These are phyloP conservation scores for Maudiozyma saulgeensis DNA, from an alignment of 805 yeast genomes.

Conservation along the genomic window DNA sequence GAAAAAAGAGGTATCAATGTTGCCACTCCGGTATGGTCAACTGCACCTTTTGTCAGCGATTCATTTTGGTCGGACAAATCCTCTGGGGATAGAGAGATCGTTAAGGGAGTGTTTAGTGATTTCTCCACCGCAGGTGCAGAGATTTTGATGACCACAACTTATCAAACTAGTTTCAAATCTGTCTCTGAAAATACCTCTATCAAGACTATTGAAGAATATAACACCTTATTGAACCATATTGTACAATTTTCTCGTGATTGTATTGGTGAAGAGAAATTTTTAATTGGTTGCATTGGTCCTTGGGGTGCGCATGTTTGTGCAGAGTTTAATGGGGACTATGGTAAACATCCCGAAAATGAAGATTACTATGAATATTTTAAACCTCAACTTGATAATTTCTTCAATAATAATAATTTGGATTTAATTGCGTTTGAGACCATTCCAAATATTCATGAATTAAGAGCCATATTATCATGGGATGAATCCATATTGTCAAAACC, in stretches of 20 bases:
- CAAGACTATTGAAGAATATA: constrained; percentile 14
- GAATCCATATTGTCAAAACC: constrained; percentile 30
- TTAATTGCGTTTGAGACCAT: constrained; percentile 63
- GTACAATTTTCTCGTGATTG: constrained; percentile 15
- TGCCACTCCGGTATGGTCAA: constrained; percentile 54
- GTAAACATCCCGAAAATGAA: constrained; percentile 16
- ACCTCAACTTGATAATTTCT: constrained; percentile 40
- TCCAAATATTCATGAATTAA: constrained; percentile 51
- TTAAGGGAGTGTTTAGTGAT: constrained; percentile 40
- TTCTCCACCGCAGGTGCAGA: constrained; percentile 49
- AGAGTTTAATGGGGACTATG: constrained; percentile 67
- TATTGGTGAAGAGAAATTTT: constrained; percentile 16
- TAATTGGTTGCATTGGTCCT: constrained; percentile 61
- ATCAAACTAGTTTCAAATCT: constrained; percentile 43
- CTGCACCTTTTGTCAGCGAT: constrained; percentile 35
- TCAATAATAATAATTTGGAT: constrained; percentile 39
- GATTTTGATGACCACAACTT: constrained; percentile 46
- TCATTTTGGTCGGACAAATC: constrained; percentile 16
- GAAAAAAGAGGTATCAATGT: constrained; percentile 40
- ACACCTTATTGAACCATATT: constrained; percentile 15
- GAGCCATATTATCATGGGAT: constrained; percentile 37
- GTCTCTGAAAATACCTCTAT: constrained; percentile 29
- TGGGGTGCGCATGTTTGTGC: constrained; percentile 62
- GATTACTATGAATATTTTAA: constrained; percentile 27
- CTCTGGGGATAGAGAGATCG: constrained; percentile 31